Conservation (phyloP, 139 green algal genomes). For the Yamagishiella unicocca region DNA sequence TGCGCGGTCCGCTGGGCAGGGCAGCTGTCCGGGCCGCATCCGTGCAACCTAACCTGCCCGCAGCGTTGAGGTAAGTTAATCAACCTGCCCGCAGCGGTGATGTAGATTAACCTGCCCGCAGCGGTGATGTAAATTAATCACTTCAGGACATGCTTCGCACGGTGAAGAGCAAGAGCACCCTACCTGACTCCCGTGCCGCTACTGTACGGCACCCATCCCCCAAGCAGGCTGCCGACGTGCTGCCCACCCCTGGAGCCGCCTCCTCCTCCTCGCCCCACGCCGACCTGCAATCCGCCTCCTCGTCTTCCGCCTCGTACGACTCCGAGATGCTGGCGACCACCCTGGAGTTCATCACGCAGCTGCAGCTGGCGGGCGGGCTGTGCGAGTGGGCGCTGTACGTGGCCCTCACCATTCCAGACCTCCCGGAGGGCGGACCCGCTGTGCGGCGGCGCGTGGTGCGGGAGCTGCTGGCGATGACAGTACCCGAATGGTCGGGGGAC, state of each 20-base stretch:
- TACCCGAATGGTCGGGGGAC: slow-evolving; percentile 62
- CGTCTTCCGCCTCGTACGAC: neutral
- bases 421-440: neutral
- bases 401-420: slow-evolving; percentile 76
- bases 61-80: too few relatives aligned
- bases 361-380: slow-evolving; percentile 68
- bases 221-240: slow-evolving; percentile 28
- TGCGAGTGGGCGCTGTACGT: slow-evolving; percentile 84
- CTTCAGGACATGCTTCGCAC: too few relatives aligned
- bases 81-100: too few relatives aligned
- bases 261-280: neutral
- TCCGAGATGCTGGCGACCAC: slow-evolving; percentile 32
- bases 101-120: too few relatives aligned
- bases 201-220: too few relatives aligned
- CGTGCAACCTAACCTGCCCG: too few relatives aligned
- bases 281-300: too few relatives aligned
- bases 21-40: too few relatives aligned
- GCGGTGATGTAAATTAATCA: too few relatives aligned
- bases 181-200: too few relatives aligned
- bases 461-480: slow-evolving; percentile 65
- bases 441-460: slow-evolving; percentile 50
- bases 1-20: too few relatives aligned
- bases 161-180: too few relatives aligned
- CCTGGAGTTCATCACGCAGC: slow-evolving; percentile 69
- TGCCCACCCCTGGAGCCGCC: neutral